Conservation (phyloP, 139 green algal genomes). For the Desmodesmus armatus region DNA sequence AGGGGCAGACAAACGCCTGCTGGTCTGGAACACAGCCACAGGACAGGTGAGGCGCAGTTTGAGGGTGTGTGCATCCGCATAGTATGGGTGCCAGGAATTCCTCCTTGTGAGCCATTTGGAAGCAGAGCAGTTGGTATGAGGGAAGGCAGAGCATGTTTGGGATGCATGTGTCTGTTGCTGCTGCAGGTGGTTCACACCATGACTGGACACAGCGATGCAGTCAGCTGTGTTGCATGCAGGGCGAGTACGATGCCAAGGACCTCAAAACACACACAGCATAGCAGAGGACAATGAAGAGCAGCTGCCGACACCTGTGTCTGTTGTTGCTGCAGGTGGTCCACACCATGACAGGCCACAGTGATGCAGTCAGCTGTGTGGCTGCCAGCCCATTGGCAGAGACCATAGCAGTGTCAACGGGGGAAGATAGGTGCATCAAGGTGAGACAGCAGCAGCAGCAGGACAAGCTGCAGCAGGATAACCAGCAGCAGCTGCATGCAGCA, state of each 20-base stretch:
- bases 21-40: conserved; percentile 69
- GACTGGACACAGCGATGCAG: conserved; percentile 76
- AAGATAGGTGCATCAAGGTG: conserved; percentile 74
- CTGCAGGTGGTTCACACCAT: conserved; percentile 64
- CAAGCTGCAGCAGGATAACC: no score
- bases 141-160: no score
- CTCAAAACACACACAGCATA: neutral
- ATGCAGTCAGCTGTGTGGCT: conserved; percentile 67
- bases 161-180: neutral
- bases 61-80: neutral
- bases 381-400: conserved; percentile 63
- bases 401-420: conserved; percentile 58
- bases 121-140: no score
- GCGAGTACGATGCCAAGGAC: no score
- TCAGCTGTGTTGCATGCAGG: conserved; percentile 67
- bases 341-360: conserved; percentile 82
- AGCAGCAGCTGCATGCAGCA: no score
- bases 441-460: no score
- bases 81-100: neutral
- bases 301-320: neutral
- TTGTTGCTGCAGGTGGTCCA: conserved; percentile 41
- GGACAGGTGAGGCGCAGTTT: neutral
- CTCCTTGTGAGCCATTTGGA: no score
- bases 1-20: conserved; percentile 70
- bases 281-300: neutral